Evolutionary conservation across 805 yeast species (phyloP).

Genomic region (Jamesozyma piceae): DNA sequence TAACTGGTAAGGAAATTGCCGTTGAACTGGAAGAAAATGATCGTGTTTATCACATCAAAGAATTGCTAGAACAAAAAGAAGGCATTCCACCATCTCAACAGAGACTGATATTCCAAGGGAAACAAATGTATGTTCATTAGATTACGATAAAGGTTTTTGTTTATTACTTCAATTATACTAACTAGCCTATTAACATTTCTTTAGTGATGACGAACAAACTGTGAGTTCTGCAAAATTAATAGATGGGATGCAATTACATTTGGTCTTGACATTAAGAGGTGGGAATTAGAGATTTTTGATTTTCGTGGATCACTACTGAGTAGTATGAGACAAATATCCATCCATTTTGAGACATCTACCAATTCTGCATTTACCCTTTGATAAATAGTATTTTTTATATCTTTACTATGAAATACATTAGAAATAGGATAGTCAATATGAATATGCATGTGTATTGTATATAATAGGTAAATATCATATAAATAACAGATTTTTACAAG

Average conservation of each 20-base stretch:
- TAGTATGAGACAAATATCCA: background rate
- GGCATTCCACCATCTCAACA: constrained; percentile 97
- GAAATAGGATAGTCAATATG: background rate
- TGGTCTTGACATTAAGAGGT: constrained; percentile 88
- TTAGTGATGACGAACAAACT: constrained; percentile 61
- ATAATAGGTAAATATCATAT: background rate
- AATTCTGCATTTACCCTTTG: background rate
- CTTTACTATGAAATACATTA: background rate
- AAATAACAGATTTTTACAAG: no score
- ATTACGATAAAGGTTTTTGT: background rate
- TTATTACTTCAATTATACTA: constrained; percentile 1
- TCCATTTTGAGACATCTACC: background rate
- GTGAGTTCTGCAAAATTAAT: constrained; percentile 63
- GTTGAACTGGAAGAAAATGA: constrained; percentile 29
- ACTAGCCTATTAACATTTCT: background rate
- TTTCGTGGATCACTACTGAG: background rate
- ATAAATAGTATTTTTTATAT: no score
- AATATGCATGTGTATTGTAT: background rate
- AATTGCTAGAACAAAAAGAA: constrained; percentile 87
- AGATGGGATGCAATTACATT: constrained; percentile 81
- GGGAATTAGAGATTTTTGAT: constrained; percentile 35
- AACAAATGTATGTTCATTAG: constrained; percentile 57
- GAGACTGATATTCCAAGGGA: constrained; percentile 80
- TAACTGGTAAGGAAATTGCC: constrained; percentile 31
- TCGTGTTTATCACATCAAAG: constrained; percentile 64